Evolutionary conservation across 106 monocot species (phyloP), one percentile per base, ranked within the genome.

Genomic region (Dendrobium officinale): DNA sequence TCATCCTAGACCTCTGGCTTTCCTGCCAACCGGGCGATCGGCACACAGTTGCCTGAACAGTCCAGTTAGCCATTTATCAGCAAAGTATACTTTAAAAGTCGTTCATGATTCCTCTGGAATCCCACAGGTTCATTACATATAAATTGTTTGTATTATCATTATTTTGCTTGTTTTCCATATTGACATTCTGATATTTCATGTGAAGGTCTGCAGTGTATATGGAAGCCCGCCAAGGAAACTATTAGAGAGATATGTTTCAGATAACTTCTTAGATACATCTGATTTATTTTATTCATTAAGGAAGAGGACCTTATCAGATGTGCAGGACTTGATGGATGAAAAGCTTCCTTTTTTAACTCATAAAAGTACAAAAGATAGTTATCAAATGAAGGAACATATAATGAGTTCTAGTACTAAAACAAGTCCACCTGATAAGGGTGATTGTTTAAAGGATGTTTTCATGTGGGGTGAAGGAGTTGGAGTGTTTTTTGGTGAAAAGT

Each of bases 381-480:
- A 83, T 33, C 11, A 55, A 24, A 33, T 64, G 0, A 81, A 79
- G 72, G 86, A 86, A 55, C 55, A 74, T 5, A 67, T 9, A 61
- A 85, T 80, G 58, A 66, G 44, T 24, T 72, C n/a, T 6, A 85
- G 73, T 40, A 56, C 81, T 77, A 51, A 51, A 51, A 51, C 51
- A 0, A 72, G 31, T 77, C 5, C 42, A 10, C 22, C 56, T 33
- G 81, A 80, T 73, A 80, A 74, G 20, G 59, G 29, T 67, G 89
- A 87, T 79, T 49, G 79, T 73, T 81, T 90, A 58, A 86, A 88
- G 83, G 92, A 93, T 86, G 77, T 90, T 20, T 90, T 90, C 81
- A 83, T 92, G 81, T 93, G 92, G 90, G 92, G 92, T 72, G 86
- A 88, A 86, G 87, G 85, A 27, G 67, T 88, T 74, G 88, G 87